Conservation (phyloP, 2,329 filamentous ascomycete genomes). For the Aspergillus thermomutatus region DNA sequence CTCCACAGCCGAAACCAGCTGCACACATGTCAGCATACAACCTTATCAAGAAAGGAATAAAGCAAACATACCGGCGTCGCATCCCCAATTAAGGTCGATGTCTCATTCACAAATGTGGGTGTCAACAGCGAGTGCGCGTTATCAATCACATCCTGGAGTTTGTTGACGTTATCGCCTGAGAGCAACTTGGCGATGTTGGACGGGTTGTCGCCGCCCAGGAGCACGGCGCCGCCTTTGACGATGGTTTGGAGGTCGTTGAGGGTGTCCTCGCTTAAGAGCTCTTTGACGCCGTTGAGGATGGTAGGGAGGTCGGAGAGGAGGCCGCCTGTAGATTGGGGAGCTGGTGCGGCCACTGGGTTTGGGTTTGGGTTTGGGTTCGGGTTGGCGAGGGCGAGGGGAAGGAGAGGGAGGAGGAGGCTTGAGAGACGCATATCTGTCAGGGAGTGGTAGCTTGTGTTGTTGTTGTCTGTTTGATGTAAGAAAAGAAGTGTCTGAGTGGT, state of each 20-base stretch:
- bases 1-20: slow-evolving; percentile 30
- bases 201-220: slow-evolving; percentile 28
- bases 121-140: slow-evolving; percentile 28
- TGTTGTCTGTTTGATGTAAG: not conserved
- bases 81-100: slow-evolving; percentile 29
- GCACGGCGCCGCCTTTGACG: slow-evolving; percentile 24
- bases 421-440: slow-evolving; percentile 14
- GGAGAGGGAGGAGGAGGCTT: slow-evolving; percentile 20
- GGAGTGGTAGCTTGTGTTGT: no score
- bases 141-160: slow-evolving; percentile 21
- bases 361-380: slow-evolving; percentile 14
- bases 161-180: slow-evolving; percentile 20
- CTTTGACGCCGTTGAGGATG: slow-evolving; percentile 24
- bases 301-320: slow-evolving; percentile 25
- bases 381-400: slow-evolving; percentile 19
- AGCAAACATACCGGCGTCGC: slow-evolving; percentile 28
- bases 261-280: slow-evolving; percentile 22
- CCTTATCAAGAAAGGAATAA: not conserved
- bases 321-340: slow-evolving; percentile 16
- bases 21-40: not conserved
- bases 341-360: slow-evolving; percentile 20
- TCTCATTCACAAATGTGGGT: slow-evolving; percentile 27
- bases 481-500: not conserved
- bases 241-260: slow-evolving; percentile 25
- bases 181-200: slow-evolving; percentile 27